Evolutionary conservation across 1,284 basidiomycete genomes (phyloP), one percentile per base, ranked within the genome.

Genomic region (Ustanciosporium gigantosporum): DNA sequence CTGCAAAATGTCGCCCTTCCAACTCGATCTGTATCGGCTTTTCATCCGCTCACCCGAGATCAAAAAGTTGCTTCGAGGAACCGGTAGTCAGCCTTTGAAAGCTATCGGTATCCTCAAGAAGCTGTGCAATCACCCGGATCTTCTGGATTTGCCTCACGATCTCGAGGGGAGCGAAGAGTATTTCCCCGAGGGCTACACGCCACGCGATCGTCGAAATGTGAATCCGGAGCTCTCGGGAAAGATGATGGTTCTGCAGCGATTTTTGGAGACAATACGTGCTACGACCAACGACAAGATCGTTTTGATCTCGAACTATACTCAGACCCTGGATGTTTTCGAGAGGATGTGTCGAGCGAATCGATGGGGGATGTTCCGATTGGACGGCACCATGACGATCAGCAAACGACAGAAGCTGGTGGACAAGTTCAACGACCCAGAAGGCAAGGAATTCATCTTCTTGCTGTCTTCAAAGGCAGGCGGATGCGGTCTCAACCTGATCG

Each of bases 391-490:
- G 91, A 85, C 84, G 22, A 91, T 95, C 68, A 87, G 84, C 66
- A 98, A 98, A 79, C 88, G 94, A 22, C 93, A 95, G 79, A 97
- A 97, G 79, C 86, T 97, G 20, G 94, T 99, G 13, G 92, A 96
- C 76, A 86, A 89, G 68, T 99, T 99, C 82, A 99, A 99, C 77
- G 85, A 98, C 79, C 95, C 95, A 0, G 86, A 89, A 46, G 88
- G 90, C 35, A 91, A 91, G 73, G 93, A 98, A 77, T 94, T 96
- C 68, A 84, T 99, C 37, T 99, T 99, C 81, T 81, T 99, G 49
- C 83, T 99, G n/a, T 93, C 90, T 78, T 94, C 90, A 65, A 98
- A 98, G 79, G 94, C 94, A 23, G 94, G 94, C 51, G 94, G 94
- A 68, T 98, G 95, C 73, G 93, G 94, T 75, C 94, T 99, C 82